Percentiles rank a stretch among this genome's conserved stretches.
Evolutionary conservation across 2,329 filamentous ascomycete species (phyloP).

Genomic region (Venturia effusa): DNA sequence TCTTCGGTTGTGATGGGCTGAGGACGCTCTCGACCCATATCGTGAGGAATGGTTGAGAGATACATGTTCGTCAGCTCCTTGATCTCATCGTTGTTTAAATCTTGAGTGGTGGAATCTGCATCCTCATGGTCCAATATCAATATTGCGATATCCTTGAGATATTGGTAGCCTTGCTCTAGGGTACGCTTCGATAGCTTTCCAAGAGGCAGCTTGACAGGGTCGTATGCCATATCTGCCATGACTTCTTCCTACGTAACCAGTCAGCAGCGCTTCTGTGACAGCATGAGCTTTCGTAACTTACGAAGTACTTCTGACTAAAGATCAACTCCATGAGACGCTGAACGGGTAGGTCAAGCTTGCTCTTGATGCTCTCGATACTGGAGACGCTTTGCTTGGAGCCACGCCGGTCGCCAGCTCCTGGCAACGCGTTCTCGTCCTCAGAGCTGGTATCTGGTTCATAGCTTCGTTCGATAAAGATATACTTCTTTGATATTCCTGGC

Average conservation of each 20-base stretch:
- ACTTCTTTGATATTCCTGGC: slow-evolving; percentile 52
- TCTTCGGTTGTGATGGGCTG: slow-evolving; percentile 50
- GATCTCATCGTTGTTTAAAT: slow-evolving; percentile 30
- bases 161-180: slow-evolving; percentile 62
- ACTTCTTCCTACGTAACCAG: slow-evolving; percentile 33
- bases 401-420: slow-evolving; percentile 13
- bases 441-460: slow-evolving; percentile 54
- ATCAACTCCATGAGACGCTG: slow-evolving; percentile 69
- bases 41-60: slow-evolving; percentile 74
- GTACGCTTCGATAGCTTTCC: slow-evolving; percentile 76
- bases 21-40: slow-evolving; percentile 62
- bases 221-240: slow-evolving; percentile 59
- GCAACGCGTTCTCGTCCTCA: slow-evolving; percentile 22
- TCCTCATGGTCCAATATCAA: background rate
- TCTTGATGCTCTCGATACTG: slow-evolving; percentile 32
- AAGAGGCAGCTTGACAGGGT: slow-evolving; percentile 65
- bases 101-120: slow-evolving; percentile 19
- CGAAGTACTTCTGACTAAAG: slow-evolving; percentile 66
- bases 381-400: slow-evolving; percentile 12
- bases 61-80: slow-evolving; percentile 65
- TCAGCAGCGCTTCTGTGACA: background rate
- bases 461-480: slow-evolving; percentile 69
- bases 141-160: slow-evolving; percentile 46
- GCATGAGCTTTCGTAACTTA: background rate
- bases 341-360: slow-evolving; percentile 47